Evolutionary conservation across 352 stramenopile species (phyloP).

Genomic region (Heterotrichella gracilis): DNA sequence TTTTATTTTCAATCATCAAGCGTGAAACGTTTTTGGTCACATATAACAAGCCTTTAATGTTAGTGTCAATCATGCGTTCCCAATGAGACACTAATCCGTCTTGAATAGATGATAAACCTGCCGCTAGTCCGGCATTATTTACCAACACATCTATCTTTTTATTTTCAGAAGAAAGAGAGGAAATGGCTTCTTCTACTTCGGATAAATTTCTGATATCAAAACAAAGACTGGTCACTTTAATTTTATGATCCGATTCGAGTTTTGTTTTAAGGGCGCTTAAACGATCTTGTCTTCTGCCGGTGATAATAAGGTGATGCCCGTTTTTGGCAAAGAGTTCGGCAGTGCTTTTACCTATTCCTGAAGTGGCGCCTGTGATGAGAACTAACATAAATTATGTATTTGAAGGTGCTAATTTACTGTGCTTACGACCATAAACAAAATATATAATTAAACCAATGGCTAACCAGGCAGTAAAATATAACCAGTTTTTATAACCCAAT

Average conservation of each 20-base stretch:
- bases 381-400: neutral
- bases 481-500: constrained; percentile 4
- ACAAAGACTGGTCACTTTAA: neutral
- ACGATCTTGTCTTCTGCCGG: neutral
- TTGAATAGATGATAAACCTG: neutral
- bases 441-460: neutral
- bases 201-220: neutral
- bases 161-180: neutral
- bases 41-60: neutral
- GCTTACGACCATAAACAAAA: neutral
- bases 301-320: neutral
- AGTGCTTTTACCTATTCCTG: neutral
- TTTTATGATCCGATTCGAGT: neutral
- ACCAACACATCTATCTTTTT: neutral
- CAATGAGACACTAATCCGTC: neutral
- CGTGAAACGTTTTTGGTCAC: neutral
- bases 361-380: neutral
- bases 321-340: neutral
- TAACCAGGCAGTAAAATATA: neutral
- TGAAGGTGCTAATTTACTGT: constrained; percentile 5
- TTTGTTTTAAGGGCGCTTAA: neutral
- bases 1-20: neutral
- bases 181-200: neutral
- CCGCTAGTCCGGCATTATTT: neutral
- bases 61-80: neutral